Conservation (phyloP, 2,329 filamentous ascomycete species). For the Nemania abortiva region DNA sequence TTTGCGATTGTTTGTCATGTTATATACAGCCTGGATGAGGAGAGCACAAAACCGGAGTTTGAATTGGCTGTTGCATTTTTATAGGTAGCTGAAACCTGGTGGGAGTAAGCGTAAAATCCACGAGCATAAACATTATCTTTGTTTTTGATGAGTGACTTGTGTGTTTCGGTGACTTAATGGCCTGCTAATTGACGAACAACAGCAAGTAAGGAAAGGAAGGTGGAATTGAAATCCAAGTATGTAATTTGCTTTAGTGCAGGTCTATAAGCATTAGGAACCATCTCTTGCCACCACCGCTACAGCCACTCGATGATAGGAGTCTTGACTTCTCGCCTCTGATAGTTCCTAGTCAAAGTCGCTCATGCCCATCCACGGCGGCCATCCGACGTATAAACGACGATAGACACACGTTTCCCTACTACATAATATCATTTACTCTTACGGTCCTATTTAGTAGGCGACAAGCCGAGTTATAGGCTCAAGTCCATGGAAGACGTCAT, state of each 20-base stretch:
- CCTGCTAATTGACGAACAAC: not conserved
- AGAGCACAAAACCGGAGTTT: slow-evolving; percentile 11
- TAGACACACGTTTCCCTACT: not conserved
- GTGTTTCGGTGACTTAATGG: not conserved
- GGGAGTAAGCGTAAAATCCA: not conserved
- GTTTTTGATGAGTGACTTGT: not conserved
- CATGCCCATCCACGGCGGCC: not conserved
- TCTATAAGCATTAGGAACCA: not conserved
- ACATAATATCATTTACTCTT: not conserved
- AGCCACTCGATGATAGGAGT: not conserved
- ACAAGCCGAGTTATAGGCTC: too few species aligned
- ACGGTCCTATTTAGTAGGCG: not conserved
- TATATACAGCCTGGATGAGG: not conserved
- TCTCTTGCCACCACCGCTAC: not conserved
- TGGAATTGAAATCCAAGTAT: not conserved
- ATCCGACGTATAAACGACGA: not conserved
- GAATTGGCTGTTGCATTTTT: not conserved
- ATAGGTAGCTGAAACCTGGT: not conserved
- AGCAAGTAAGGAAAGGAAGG: not conserved
- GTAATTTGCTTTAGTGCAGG: not conserved
- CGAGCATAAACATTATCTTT: not conserved
- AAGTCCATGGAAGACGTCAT: too few species aligned
- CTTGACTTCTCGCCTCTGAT: not conserved
- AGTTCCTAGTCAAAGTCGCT: not conserved
- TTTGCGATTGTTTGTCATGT: slow-evolving; percentile 2